Evolutionary conservation across 2,329 filamentous ascomycete genomes (phyloP), one percentile per base, ranked within the genome.

Genomic region (Trichophyton benhamiae): DNA sequence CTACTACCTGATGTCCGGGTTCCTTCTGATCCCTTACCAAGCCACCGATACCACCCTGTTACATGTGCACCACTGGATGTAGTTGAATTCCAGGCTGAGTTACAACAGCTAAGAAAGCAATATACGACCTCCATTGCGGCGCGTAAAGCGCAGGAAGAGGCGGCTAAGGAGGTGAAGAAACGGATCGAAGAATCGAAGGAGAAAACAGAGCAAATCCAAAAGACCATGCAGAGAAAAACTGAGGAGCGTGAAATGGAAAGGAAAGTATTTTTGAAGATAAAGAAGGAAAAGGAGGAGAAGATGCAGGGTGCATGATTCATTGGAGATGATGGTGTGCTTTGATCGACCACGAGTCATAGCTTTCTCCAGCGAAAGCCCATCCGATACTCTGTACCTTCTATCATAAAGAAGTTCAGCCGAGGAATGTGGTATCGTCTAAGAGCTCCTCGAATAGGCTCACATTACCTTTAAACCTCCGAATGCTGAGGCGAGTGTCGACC

Each of bases 201-300:
- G 60, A 76, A 75, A 61, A 70, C 67, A 57, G 73, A 74, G 44
- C 68, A 74, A 55, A 67, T 76, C 0, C 74, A 76, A 61, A 73
- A 69, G 57, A 69, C 70, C 2, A 72, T 76, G 65, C 74, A 77
- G 60, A 75, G 75, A 65, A 77, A 77, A 64, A 69, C 70, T 11
- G 75, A 75, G 62, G 74, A 77, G 62, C 68, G 74, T 38, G 72
- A 76, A 59, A 75, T 69, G 3, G 75, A 77, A 64, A 68, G 75
- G 67, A 76, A 74, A 60, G 71, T 77, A 2, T 65, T 76, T 1
- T 72, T 72, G 55, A 77, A 76, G 60, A 75, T 72, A 52, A 74
- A 75, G 61, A 70, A 74, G 62, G 72, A 71, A 41, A 75, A 73
- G 62, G 67, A 67, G 58, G 59, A 62, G 48, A 65, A 63, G 33